A percentile compares a stretch with the other conserved stretches of the same genome.
These are phyloP conservation scores for Colletotrichum cereale DNA, from an alignment of 2,329 filamentous ascomycete genomes.

Conservation along the genomic window DNA sequence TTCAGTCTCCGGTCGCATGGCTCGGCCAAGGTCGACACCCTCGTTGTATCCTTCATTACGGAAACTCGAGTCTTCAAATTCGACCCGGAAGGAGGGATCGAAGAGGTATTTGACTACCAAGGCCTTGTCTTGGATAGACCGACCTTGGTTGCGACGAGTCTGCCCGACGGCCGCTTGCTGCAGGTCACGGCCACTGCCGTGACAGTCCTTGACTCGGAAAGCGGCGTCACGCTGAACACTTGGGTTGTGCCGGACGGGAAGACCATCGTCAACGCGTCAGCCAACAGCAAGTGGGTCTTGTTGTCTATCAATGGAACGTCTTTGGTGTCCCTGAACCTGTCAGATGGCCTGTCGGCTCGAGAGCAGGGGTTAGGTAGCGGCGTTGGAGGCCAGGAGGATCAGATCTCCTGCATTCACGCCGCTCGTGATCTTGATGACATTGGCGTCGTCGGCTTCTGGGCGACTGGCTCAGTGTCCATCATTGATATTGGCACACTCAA, in stretches of 20 bases:
- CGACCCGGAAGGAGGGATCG: constrained; percentile 79
- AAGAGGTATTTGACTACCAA: constrained; percentile 84
- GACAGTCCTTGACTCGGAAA: constrained; percentile 37
- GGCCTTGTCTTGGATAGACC: constrained; percentile 77
- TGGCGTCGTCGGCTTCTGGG: constrained; percentile 90
- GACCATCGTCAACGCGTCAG: constrained; percentile 82
- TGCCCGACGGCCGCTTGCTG: constrained; percentile 44
- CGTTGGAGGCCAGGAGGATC: constrained; percentile 60
- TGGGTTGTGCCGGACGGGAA: constrained; percentile 52
- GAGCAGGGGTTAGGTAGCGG: constrained; percentile 72
- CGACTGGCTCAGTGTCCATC: constrained; percentile 82
- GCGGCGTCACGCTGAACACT: constrained; percentile 37
- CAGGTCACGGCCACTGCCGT: constrained; percentile 36
- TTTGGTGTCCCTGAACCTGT: constrained; percentile 76
- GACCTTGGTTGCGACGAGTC: constrained; percentile 78
- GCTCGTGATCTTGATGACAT: constrained; percentile 72
- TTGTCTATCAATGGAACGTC: constrained; percentile 82
- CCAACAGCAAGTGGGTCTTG: constrained; percentile 77
- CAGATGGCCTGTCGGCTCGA: constrained; percentile 67
- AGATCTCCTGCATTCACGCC: constrained; percentile 88
- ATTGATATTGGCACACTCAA: constrained; percentile 76
- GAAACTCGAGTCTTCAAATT: constrained; percentile 90
- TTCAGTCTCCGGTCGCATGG: constrained; percentile 73
- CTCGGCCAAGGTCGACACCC: constrained; percentile 70
- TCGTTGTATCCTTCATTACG: constrained; percentile 84